phyloP scores from a whole-genome alignment of 768 basidiomycete species.

The Hypholoma sublateritium region DNA sequence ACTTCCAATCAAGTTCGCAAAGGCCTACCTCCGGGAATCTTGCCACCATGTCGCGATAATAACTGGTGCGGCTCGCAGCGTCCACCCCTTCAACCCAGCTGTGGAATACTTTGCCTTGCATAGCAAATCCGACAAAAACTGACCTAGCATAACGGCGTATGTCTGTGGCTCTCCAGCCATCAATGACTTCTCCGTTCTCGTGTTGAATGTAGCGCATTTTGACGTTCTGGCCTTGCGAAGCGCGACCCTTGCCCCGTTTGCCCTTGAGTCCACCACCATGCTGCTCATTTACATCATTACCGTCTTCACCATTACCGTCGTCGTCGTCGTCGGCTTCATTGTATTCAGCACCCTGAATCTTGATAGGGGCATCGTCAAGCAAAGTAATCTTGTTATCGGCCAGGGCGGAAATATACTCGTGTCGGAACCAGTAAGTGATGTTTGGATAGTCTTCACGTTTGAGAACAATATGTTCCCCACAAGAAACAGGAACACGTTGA shows the following conservation, averaged over 20 bases:
- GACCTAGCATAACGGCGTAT: conserved; percentile 6
- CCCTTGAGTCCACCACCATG: conserved; percentile 1
- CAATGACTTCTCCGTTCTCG: conserved; percentile 6
- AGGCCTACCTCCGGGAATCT: conserved; percentile 10
- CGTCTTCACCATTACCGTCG: no score
- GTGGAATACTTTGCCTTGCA: conserved; percentile 4
- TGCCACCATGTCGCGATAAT: conserved; percentile 8
- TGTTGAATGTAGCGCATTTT: conserved; percentile 9
- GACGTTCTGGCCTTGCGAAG: conserved; percentile 9
- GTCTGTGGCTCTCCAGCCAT: conserved; percentile 8
- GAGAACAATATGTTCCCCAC: not conserved
- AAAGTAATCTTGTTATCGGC: conserved; percentile 10
- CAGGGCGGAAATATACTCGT: conserved; percentile 11
- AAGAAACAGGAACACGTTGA: conserved; percentile 6
- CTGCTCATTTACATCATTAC: conserved; percentile 4
- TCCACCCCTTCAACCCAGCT: conserved; percentile 11
- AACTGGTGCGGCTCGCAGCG: not conserved
- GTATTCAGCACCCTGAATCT: conserved; percentile 6
- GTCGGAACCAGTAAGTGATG: conserved; percentile 9
- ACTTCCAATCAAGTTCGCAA: conserved; percentile 17
- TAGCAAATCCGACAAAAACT: conserved; percentile 12
- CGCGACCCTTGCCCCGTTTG: conserved; percentile 6
- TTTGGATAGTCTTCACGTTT: conserved; percentile 10
- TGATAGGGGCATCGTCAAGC: conserved; percentile 9
- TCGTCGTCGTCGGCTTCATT: conserved; percentile 8